Evolutionary conservation across 2,329 filamentous ascomycete species (phyloP), one percentile per base, ranked within the genome.

Genomic region (Ciborinia camelliae): DNA sequence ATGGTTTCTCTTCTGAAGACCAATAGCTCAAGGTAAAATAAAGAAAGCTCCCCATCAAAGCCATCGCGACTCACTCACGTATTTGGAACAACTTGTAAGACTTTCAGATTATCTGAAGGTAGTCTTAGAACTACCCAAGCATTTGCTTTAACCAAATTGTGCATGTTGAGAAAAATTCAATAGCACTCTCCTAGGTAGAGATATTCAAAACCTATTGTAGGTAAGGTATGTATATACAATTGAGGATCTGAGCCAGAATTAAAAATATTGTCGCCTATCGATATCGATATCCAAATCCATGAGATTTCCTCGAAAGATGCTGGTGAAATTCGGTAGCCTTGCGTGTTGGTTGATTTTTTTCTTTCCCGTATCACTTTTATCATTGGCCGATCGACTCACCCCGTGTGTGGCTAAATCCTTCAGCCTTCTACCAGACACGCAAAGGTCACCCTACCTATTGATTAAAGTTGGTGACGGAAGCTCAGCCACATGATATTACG

Each of bases 121-220:
- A 88, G 79, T 73, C 82, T 80, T 54, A 89, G 76, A 53, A 80
- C 82, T 10, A 85, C 82, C 86, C 86, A 89, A 65, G 81, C 79
- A 74, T 87, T 80, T 67, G 85, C 83, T 71, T 84, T 79, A 23
- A 86, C 78, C 28, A 82, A 67, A 26, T 69, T 68, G 66, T 73
- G 69, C 75, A 76, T 76, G 20, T 30, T 64, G 20, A n/a, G 20
- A n/a, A 32, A 32, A 41, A n/a, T n/a, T 3, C 20, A 10, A 39
- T 23, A 32, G n/a, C 28, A 47, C 55, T 47, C n/a, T 35, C 4
- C 35, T 47, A 4, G n/a, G n/a, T 18, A 32, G 12, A 23, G 8
- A 32, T 26, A 15, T 58, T 23, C 30, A 32, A 47, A n/a, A n/a
- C n/a, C n/a, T n/a, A n/a, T n/a, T n/a, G n/a, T n/a, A n/a, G n/a